Base-by-base conservation (phyloP, 2,329 filamentous ascomycete genomes). In the Hypomyces perniciosus region DNA sequence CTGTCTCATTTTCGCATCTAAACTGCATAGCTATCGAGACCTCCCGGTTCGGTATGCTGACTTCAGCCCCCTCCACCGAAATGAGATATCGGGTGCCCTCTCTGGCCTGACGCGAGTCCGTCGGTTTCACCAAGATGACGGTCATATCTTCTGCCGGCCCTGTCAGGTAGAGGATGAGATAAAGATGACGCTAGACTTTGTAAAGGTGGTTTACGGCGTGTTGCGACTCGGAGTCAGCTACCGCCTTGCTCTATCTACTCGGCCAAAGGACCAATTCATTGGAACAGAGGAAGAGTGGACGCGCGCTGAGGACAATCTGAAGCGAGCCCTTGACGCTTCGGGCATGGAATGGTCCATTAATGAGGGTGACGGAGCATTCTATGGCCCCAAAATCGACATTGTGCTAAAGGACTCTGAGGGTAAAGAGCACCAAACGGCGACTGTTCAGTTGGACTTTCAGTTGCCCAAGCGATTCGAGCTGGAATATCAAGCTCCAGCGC, bases 371-470 rank as follows among this genome's bases (percentile, higher is more conserved):
- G 90, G 90, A 10, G 90, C 90, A 4, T 95, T 95, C 63, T 95
- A 95, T 62, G 90, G 90, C 0, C 90, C 90, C 31, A 95, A 95
- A 71, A 95, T 95, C 57, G 90, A 95, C 62, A 87, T 95, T 41
- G 82, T 95, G 37, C 69, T 95, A 42, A 81, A 79, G 54, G 90
- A 95, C 63, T 84, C 85, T 1, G 80, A 88, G 61, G 88, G 88
- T 6, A 95, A 92, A 63, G 87, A 90, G 61, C 90, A 95, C 63
- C 90, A 95, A 65, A 88, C 90, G 3, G 90, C 89, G 3, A 95
- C 90, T 0, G 85, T 95, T 46, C 90, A 95, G 71, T 79, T 95
- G 29, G 90, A 95, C 65, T 95, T 95, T 65, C 90, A 95, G 68
- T 76, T 95, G 2, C 90, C 90, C 1, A 86, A 88, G 63, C 81